Evolutionary conservation across 2,329 filamentous ascomycete species (phyloP).

Genomic region (Colletotrichum ledebouriae): DNA sequence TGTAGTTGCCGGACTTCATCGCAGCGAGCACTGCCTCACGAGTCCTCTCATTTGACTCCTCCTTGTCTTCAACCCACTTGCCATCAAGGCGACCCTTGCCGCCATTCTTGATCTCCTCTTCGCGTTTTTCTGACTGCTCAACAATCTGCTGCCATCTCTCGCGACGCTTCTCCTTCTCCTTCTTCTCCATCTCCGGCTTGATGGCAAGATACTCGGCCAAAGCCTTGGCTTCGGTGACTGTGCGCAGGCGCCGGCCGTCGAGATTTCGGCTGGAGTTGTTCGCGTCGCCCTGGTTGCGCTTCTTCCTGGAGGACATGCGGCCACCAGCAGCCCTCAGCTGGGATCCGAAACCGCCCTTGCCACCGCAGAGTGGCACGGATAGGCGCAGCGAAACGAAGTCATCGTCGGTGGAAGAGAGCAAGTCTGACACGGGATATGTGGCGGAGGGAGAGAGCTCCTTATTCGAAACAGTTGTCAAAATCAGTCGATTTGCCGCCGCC

Average conservation of each 20-base stretch:
- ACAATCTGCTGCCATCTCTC: constrained; percentile 92
- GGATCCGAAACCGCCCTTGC: constrained; percentile 97
- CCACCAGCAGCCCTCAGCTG: constrained; percentile 96
- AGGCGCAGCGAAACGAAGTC: constrained; percentile 87
- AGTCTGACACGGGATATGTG: constrained; percentile 67
- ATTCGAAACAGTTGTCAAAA: constrained; percentile 87
- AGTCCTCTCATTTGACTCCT: constrained; percentile 88
- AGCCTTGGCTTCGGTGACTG: constrained; percentile 94
- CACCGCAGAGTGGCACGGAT: constrained; percentile 83
- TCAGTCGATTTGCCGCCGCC: constrained; percentile 66
- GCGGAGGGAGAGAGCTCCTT: constrained; percentile 73
- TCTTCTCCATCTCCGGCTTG: constrained; percentile 97
- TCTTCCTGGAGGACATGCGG: constrained; percentile 96
- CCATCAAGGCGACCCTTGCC: constrained; percentile 81
- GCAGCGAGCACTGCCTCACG: constrained; percentile 79
- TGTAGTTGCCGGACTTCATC: constrained; percentile 74
- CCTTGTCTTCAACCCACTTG: constrained; percentile 95
- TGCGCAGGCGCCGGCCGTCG: constrained; percentile 89
- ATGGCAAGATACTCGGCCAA: constrained; percentile 94
- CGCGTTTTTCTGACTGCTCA: constrained; percentile 83
- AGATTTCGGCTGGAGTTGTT: constrained; percentile 94
- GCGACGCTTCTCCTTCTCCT: constrained; percentile 88
- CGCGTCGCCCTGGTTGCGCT: constrained; percentile 83
- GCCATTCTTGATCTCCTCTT: constrained; percentile 85
- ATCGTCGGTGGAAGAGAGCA: constrained; percentile 70